These are phyloP conservation scores for Fusarium sp. DNA, from an alignment of 2,329 filamentous ascomycete genomes.

Conservation along the genomic window DNA sequence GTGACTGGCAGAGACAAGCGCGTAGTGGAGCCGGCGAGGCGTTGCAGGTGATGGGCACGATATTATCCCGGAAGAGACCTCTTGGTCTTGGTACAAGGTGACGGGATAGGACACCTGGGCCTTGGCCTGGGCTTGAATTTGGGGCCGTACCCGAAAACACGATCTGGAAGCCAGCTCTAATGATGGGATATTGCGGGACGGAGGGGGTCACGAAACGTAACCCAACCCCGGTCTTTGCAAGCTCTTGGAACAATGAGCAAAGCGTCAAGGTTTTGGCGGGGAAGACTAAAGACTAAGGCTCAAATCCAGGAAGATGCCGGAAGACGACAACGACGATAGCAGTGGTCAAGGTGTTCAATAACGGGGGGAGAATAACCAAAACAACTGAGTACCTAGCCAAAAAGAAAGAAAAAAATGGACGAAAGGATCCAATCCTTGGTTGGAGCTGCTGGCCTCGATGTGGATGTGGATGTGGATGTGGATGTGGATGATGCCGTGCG, in stretches of 20 bases:
- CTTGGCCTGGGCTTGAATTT: not conserved
- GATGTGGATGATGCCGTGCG: conserved; percentile 19
- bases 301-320: conserved; percentile 32
- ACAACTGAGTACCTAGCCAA: not conserved
- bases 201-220: conserved; percentile 39
- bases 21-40: conserved; percentile 42
- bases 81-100: conserved; percentile 44
- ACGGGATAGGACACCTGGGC: conserved; percentile 31
- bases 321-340: not conserved
- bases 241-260: conserved; percentile 9
- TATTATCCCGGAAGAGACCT: conserved; percentile 48
- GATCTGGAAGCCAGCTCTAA: conserved; percentile 33
- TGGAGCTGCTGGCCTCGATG: not conserved
- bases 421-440: conserved; percentile 11
- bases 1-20: conserved; percentile 42
- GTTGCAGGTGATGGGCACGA: conserved; percentile 47
- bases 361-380: conserved; percentile 16
- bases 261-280: conserved; percentile 37
- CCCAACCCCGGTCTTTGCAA: conserved; percentile 29
- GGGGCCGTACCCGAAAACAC: conserved; percentile 16
- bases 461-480: conserved; percentile 8
- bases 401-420: not conserved
- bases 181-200: conserved; percentile 35
- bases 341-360: not conserved
- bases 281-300: conserved; percentile 6